Percentiles rank a stretch among this genome's conserved stretches.
These are phyloP conservation scores for Agrostemma githago DNA, from an alignment of 148 eudicot species.

Conservation along the genomic window DNA sequence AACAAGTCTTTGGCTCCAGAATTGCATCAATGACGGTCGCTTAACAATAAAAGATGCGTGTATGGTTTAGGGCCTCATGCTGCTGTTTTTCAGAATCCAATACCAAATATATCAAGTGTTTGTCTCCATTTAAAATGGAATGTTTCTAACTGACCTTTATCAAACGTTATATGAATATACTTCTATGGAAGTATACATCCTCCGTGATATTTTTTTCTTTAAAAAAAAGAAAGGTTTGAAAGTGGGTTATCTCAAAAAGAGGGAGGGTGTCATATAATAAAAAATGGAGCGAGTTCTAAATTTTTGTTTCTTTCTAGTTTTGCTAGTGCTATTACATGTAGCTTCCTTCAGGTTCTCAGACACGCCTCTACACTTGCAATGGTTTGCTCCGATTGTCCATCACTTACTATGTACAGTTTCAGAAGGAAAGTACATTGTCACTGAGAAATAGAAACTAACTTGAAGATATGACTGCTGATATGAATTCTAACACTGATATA, in stretches of 20 bases:
- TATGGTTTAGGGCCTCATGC: neutral
- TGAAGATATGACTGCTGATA: neutral
- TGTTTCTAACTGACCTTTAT: neutral
- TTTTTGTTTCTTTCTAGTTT: neutral
- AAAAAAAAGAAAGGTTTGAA: neutral
- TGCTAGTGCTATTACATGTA: neutral
- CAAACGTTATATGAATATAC: neutral
- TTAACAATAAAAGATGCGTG: neutral
- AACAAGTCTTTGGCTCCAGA: neutral
- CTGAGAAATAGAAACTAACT: neutral
- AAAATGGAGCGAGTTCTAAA: neutral
- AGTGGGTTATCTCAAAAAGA: neutral
- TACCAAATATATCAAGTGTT: no score
- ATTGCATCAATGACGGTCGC: neutral
- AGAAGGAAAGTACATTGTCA: neutral
- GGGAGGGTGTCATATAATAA: neutral
- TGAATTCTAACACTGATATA: slow-evolving; percentile 1
- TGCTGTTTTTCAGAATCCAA: neutral
- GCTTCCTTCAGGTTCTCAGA: no score
- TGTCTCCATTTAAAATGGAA: neutral
- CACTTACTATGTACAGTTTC: no score
- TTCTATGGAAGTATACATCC: no score
- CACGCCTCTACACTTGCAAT: no score
- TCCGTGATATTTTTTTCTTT: neutral
- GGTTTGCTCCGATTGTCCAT: no score